A percentile compares a stretch with the other conserved stretches of the same genome.
Conservation (phyloP, 2,329 filamentous ascomycete genomes). For the Chlorencoelia australis region DNA sequence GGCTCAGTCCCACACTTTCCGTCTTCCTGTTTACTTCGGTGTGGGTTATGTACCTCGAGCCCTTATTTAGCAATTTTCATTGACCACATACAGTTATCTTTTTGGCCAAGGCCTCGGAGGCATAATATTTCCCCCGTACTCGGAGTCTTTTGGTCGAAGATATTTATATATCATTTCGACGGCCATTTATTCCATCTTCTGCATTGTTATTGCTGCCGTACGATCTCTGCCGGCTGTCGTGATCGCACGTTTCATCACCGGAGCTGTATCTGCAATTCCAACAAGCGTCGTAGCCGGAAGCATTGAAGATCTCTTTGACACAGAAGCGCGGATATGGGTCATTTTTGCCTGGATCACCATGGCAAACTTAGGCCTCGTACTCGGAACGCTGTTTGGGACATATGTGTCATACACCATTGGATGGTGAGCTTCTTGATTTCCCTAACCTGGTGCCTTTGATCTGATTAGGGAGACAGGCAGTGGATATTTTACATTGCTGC, state of each 20-base stretch:
- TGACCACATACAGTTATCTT: constrained; percentile 24
- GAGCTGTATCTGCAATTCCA: constrained; percentile 37
- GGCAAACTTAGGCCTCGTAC: constrained; percentile 33
- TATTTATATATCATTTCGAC: constrained; percentile 28
- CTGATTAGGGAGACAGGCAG: constrained; percentile 24
- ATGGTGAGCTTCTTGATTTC: constrained; percentile 25
- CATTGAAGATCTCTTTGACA: constrained; percentile 40
- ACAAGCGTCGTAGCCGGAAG: constrained; percentile 37
- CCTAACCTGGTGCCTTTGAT: not conserved
- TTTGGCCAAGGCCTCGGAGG: constrained; percentile 31
- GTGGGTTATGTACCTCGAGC: too few species aligned
- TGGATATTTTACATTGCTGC: constrained; percentile 37
- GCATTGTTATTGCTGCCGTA: constrained; percentile 30
- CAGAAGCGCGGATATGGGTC: constrained; percentile 35
- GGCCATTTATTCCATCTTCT: constrained; percentile 26
- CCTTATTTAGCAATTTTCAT: too few species aligned
- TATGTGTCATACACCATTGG: constrained; percentile 30
- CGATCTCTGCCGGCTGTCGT: constrained; percentile 29
- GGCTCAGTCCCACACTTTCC: too few species aligned
- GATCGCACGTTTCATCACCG: constrained; percentile 34
- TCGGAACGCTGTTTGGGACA: constrained; percentile 35
- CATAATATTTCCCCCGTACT: constrained; percentile 30
- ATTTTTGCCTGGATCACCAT: constrained; percentile 35
- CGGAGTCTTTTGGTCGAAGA: constrained; percentile 30
- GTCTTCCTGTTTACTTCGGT: too few species aligned